Conservation (phyloP, 140 eudicot genomes). For the Ambrosia hybrid region DNA sequence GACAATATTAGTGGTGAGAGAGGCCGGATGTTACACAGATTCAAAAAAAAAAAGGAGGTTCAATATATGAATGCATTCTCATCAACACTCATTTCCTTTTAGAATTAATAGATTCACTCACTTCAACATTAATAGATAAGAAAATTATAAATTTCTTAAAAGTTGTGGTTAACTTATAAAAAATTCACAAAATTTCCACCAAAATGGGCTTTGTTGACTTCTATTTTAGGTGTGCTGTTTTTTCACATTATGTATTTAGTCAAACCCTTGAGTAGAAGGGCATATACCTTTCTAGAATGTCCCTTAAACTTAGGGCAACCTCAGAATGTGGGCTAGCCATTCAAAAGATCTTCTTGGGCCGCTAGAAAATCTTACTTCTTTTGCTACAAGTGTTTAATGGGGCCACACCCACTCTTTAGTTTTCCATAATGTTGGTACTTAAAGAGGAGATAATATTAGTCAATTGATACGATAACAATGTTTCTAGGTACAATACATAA, state of each 20-base stretch:
- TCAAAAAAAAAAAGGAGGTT: too few relatives aligned
- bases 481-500: not conserved
- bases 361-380: constrained; percentile 4
- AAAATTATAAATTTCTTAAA: too few relatives aligned
- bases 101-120: too few relatives aligned
- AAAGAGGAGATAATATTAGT: not conserved
- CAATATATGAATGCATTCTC: too few relatives aligned
- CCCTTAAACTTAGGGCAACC: constrained; percentile 18
- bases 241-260: not conserved
- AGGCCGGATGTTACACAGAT: too few relatives aligned
- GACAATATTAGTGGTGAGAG: too few relatives aligned
- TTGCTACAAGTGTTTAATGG: constrained; percentile 25
- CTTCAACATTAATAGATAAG: too few relatives aligned
- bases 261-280: not conserved
- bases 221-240: not conserved
- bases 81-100: too few relatives aligned
- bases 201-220: not conserved
- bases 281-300: constrained; percentile 32
- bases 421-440: too few relatives aligned
- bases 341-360: constrained; percentile 22
- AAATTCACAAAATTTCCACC: not conserved
- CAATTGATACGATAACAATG: not conserved
- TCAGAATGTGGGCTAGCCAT: constrained; percentile 29
- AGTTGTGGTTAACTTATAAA: not conserved
- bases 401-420: constrained; percentile 18